A percentile compares a stretch with the other conserved stretches of the same genome.
Conservation (phyloP, 441 rosid genomes). For the Gossypium lobatum region DNA sequence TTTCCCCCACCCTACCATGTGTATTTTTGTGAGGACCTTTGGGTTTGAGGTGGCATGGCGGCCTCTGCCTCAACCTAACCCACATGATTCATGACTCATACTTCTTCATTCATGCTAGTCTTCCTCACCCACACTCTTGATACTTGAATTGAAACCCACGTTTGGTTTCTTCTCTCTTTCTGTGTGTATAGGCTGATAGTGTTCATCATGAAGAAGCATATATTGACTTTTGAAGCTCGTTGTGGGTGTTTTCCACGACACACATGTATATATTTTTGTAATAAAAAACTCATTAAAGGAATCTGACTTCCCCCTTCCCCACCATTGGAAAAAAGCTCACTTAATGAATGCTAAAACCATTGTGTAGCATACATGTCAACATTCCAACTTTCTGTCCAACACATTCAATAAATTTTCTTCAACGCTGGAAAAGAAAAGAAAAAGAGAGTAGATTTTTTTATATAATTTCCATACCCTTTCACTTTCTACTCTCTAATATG, state of each 20-base stretch:
- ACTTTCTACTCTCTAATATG: too few relatives aligned
- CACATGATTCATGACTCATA: not conserved
- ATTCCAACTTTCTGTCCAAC: not conserved
- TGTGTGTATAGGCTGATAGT: not conserved
- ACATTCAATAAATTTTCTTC: not conserved
- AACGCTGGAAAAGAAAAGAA: not conserved
- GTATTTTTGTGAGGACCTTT: slow-evolving; percentile 6
- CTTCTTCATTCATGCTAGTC: not conserved
- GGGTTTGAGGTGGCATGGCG: not conserved
- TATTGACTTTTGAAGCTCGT: not conserved
- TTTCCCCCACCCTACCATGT: slow-evolving; percentile 8
- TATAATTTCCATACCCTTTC: too few relatives aligned
- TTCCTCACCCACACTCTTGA: not conserved
- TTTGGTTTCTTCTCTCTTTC: not conserved
- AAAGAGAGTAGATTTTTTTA: too few relatives aligned
- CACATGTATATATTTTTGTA: too few relatives aligned
- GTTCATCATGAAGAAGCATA: slow-evolving; percentile 17
- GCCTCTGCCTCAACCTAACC: not conserved
- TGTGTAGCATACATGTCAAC: not conserved
- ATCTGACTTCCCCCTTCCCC: not conserved
- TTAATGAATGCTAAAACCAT: not conserved
- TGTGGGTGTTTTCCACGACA: not conserved
- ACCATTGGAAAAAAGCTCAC: not conserved
- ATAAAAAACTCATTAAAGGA: not conserved
- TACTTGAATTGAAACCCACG: not conserved